A percentile compares a stretch with the other conserved stretches of the same genome.
phyloP scores from a whole-genome alignment of 257 asterid genomes.

The Mentha longifolia region DNA sequence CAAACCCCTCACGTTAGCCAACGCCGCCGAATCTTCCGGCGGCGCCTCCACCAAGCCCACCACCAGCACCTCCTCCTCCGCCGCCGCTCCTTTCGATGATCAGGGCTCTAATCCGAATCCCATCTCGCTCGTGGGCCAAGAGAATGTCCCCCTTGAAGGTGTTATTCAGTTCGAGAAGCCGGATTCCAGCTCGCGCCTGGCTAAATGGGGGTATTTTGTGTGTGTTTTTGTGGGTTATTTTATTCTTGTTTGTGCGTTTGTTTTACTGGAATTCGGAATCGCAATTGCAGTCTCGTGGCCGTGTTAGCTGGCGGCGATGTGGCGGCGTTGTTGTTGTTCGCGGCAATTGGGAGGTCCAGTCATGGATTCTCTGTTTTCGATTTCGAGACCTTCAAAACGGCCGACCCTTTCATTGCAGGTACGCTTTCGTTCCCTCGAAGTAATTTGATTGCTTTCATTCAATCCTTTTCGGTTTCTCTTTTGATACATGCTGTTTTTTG shows the following conservation, averaged over 20 bases:
- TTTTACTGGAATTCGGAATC: slow-evolving; percentile 12
- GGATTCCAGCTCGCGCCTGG: slow-evolving; percentile 41
- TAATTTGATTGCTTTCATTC: not conserved
- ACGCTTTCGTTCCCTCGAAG: not conserved
- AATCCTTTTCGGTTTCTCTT: not conserved
- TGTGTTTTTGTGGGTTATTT: not conserved
- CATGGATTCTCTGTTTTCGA: slow-evolving; percentile 84
- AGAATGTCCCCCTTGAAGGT: slow-evolving; percentile 73
- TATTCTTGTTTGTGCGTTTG: not conserved
- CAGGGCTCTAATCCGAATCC: slow-evolving; percentile 40
- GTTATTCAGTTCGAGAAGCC: slow-evolving; percentile 88
- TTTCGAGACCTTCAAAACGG: slow-evolving; percentile 69
- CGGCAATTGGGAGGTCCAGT: slow-evolving; percentile 86
- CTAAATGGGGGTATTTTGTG: slow-evolving; percentile 70
- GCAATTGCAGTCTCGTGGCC: slow-evolving; percentile 66
- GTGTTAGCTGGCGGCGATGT: slow-evolving; percentile 90
- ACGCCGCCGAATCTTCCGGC: slow-evolving; percentile 48
- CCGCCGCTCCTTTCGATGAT: slow-evolving; percentile 28
- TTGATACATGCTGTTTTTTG: not conserved
- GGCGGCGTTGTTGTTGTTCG: slow-evolving; percentile 69
- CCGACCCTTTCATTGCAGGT: slow-evolving; percentile 95
- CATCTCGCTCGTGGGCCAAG: slow-evolving; percentile 57
- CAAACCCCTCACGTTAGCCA: slow-evolving; percentile 51
- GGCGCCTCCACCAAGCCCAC: slow-evolving; percentile 42
- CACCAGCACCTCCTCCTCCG: slow-evolving; percentile 44